These are phyloP conservation scores for Urtica urens DNA, from an alignment of 306 rosid species.

Conservation along the genomic window DNA sequence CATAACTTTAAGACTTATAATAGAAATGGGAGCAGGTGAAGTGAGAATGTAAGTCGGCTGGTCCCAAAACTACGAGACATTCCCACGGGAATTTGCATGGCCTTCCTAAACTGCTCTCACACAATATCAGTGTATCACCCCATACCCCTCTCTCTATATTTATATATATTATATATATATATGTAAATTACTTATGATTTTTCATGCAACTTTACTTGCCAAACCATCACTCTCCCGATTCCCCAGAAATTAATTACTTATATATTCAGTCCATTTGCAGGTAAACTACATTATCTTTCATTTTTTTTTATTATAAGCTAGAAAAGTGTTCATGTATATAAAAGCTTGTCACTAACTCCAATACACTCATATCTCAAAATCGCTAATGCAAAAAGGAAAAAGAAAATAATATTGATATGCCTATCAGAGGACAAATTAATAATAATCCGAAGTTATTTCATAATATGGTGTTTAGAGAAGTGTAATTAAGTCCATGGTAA, in stretches of 20 bases:
- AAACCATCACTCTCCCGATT: slow-evolving; percentile 30
- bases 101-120: slow-evolving; percentile 1
- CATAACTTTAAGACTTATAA: not conserved
- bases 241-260: not conserved
- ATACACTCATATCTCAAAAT: too few relatives aligned
- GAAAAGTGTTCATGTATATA: too few relatives aligned
- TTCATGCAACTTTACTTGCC: slow-evolving; percentile 6
- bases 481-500: not conserved
- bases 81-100: slow-evolving; percentile 30
- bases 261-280: not conserved
- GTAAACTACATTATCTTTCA: not conserved
- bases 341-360: too few relatives aligned
- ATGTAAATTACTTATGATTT: not conserved
- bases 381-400: too few relatives aligned
- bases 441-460: too few relatives aligned
- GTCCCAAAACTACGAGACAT: slow-evolving; percentile 43
- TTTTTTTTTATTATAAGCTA: not conserved
- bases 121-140: not conserved
- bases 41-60: slow-evolving; percentile 28
- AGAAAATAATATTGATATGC: too few relatives aligned
- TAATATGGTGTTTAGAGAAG: not conserved
- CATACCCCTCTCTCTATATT: slow-evolving; percentile 2
- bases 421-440: too few relatives aligned
- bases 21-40: slow-evolving; percentile 41
- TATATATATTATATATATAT: not conserved